Evolutionary conservation across 1,284 basidiomycete genomes (phyloP).

Genomic region (Moesziomyces parantarcticus): DNA sequence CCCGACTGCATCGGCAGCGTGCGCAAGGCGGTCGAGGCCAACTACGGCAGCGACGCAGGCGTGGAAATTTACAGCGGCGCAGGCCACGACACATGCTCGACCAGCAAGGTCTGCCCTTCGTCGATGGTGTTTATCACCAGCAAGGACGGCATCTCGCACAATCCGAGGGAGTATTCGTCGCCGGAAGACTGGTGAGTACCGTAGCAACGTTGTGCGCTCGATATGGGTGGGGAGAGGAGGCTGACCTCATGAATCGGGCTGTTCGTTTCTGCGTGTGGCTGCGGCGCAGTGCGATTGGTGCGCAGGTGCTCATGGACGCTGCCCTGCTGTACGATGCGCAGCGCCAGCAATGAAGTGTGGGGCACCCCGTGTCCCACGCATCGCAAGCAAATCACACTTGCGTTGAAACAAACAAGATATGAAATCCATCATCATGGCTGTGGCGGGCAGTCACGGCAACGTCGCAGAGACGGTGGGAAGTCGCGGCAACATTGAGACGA

Average conservation of each 20-base stretch:
- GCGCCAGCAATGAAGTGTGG: slow-evolving; percentile 2
- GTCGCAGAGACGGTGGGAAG: too few species aligned
- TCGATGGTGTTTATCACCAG: slow-evolving; percentile 46
- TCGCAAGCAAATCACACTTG: too few species aligned
- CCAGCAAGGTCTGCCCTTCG: slow-evolving; percentile 40
- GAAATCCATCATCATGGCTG: too few species aligned
- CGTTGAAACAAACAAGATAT: too few species aligned
- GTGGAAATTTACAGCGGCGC: slow-evolving; percentile 45
- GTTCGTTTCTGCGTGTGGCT: background rate
- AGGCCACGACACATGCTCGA: slow-evolving; percentile 49
- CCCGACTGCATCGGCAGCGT: slow-evolving; percentile 34
- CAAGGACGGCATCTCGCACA: slow-evolving; percentile 48
- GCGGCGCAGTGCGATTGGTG: slow-evolving; percentile 35
- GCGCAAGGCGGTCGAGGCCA: slow-evolving; percentile 29
- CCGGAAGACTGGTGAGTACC: slow-evolving; percentile 45
- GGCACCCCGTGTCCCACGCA: too few species aligned
- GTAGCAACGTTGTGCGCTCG: too few species aligned
- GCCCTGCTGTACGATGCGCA: slow-evolving; percentile 40
- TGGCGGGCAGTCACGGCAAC: too few species aligned
- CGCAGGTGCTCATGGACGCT: slow-evolving; percentile 48
- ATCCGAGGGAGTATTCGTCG: slow-evolving; percentile 35
- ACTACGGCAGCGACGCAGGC: slow-evolving; percentile 23
- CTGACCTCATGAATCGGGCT: slow-evolving; percentile 1
- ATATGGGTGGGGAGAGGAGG: background rate
- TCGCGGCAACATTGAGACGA: too few species aligned